Evolutionary conservation across 768 basidiomycete species (phyloP).

Genomic region (Gautieria morchelliformis): DNA sequence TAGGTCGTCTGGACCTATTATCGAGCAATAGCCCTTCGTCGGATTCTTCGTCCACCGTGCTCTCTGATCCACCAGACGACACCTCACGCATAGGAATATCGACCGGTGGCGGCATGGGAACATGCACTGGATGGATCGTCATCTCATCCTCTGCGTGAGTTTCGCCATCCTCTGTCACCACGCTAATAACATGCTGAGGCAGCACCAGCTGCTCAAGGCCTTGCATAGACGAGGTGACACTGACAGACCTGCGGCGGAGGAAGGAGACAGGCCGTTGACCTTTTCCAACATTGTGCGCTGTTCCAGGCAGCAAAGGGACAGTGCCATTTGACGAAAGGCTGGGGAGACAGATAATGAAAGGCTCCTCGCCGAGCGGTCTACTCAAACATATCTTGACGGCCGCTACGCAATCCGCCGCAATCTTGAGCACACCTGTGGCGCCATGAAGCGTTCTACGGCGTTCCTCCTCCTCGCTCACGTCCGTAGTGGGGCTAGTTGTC

Average conservation of each 20-base stretch:
- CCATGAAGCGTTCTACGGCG: constrained; percentile 67
- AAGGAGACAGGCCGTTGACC: constrained; percentile 5
- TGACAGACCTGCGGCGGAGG: constrained; percentile 5
- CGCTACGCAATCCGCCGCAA: constrained; percentile 80
- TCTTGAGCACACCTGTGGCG: constrained; percentile 82
- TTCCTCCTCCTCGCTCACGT: constrained; percentile 69
- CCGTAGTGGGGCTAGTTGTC: constrained; percentile 43
- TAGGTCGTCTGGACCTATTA: not conserved
- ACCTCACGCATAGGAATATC: not conserved
- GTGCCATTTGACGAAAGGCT: constrained; percentile 5
- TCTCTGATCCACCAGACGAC: not conserved
- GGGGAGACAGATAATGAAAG: constrained; percentile 60
- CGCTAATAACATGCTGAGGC: not conserved
- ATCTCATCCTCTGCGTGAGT: constrained; percentile 49
- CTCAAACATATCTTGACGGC: constrained; percentile 77
- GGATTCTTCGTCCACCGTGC: not conserved
- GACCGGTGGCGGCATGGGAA: not conserved
- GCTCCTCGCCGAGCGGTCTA: constrained; percentile 48
- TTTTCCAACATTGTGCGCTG: not conserved
- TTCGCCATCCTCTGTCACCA: constrained; percentile 25
- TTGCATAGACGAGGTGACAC: not conserved
- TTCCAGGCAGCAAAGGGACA: not conserved
- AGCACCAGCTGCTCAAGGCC: not conserved
- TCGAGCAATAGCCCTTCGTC: not conserved
- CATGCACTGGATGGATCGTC: constrained; percentile 38